Base-by-base conservation (phyloP, 108 stramenopile genomes). In the Nitzschia sp. region DNA sequence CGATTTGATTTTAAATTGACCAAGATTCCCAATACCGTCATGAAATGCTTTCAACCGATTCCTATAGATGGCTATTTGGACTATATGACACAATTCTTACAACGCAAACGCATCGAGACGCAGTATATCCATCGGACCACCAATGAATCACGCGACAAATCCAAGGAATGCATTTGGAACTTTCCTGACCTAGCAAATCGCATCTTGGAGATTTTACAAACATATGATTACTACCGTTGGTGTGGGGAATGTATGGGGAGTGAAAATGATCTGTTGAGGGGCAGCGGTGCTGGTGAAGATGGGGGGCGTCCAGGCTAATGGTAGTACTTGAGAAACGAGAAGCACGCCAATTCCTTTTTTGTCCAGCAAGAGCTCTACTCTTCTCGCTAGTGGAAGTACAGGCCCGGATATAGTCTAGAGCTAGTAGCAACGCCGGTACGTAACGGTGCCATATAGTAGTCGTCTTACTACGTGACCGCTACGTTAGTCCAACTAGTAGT, bases 201-300 rank as follows among this genome's bases (percentile, higher is more conserved):
- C 48, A 70, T 76, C 3, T 21, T 31, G 2, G 21, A 68, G 29
- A 45, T 76, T 56, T 46, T 76, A 42, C 3, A 64, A 21, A 34
- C 23, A 29, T 27, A 70, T 54, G 62, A 33, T 23, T 71, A 71
- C 35, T 71, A 64, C 57, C 68, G 38, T 3, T 76, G 66, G 63
- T 76, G 75, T 23, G 32, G 71, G 28, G 5, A 35, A 0, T 76
- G 75, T 30, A 64, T 71, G 54, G 59, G 53, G n/a, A 35, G 30
- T 11, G 55, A 27, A 18, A 29, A 66, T 32, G 54, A 66, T 30
- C 64, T 73, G 28, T 66, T 64, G 61, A n/a, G n/a, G n/a, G n/a
- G n/a, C n/a, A n/a, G n/a, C n/a, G n/a, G n/a, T n/a, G n/a, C n/a
- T n/a, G n/a, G n/a, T n/a, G n/a, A n/a, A n/a, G n/a, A n/a, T n/a